Conservation (phyloP, 768 basidiomycete species). For the Cubamyces sp. region DNA sequence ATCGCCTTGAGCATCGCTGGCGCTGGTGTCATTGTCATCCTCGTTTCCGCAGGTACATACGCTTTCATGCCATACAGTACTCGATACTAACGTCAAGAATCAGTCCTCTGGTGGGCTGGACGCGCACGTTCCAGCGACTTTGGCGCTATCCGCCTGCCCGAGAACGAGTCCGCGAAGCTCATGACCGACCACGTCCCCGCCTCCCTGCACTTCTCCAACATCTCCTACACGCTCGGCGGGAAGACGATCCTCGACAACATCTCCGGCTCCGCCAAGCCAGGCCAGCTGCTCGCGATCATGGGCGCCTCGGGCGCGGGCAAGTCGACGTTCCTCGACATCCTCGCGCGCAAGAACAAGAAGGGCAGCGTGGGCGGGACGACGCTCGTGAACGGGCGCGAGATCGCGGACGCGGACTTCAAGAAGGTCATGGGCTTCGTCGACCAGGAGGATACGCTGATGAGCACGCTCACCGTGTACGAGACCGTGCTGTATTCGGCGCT, state of each 20-base stretch:
- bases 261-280: conserved; percentile 83
- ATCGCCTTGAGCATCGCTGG: conserved; percentile 84
- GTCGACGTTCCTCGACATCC: conserved; percentile 94
- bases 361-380: conserved; percentile 75
- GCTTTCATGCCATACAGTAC: conserved; percentile 10
- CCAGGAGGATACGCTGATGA: conserved; percentile 97
- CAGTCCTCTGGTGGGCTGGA: conserved; percentile 91
- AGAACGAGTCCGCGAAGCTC: conserved; percentile 78
- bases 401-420: conserved; percentile 75
- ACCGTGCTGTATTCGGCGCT: conserved; percentile 94
- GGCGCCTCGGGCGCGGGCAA: conserved; percentile 97
- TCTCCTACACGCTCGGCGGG: conserved; percentile 76
- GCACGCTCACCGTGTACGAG: conserved; percentile 97
- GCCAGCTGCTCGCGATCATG: conserved; percentile 94
- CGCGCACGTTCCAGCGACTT: conserved; percentile 69
- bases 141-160: conserved; percentile 76
- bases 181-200: conserved; percentile 96
- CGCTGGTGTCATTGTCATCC: conserved; percentile 74
- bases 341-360: conserved; percentile 87
- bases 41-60: conserved; percentile 59
- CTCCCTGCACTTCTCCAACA: conserved; percentile 84
- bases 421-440: conserved; percentile 94
- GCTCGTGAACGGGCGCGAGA: conserved; percentile 84
- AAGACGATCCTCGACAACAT: conserved; percentile 79
- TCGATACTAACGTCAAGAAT: not conserved